Conservation (phyloP, 352 stramenopile species). For the Pythium angustatum region DNA sequence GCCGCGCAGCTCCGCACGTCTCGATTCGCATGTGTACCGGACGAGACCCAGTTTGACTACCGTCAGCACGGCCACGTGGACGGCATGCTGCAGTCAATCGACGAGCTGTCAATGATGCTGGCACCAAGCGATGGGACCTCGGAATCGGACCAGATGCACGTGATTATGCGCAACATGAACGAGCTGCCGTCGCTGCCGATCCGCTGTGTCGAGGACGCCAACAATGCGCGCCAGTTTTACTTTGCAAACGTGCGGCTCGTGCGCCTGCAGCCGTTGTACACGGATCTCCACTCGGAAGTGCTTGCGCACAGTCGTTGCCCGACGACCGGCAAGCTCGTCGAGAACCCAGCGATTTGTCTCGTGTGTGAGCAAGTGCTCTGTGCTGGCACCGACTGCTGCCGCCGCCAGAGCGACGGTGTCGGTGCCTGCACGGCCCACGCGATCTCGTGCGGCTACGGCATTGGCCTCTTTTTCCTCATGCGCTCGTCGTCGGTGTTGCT, state of each 20-base stretch:
- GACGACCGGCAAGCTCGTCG: constrained; percentile 65
- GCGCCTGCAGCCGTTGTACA: constrained; percentile 67
- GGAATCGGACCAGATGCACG: constrained; percentile 24
- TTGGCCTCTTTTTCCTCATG: constrained; percentile 85
- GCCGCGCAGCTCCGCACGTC: constrained; percentile 50
- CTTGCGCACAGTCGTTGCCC: constrained; percentile 73
- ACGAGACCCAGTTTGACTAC: constrained; percentile 54
- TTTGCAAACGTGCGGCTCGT: constrained; percentile 71
- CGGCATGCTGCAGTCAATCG: constrained; percentile 42
- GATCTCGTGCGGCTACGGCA: constrained; percentile 67
- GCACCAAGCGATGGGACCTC: constrained; percentile 11
- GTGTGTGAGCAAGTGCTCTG: constrained; percentile 78
- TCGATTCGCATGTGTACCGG: constrained; percentile 46
- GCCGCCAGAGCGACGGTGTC: constrained; percentile 62
- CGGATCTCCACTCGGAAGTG: constrained; percentile 74
- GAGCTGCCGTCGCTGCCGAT: constrained; percentile 59
- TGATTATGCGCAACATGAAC: constrained; percentile 51
- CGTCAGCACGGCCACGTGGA: constrained; percentile 55
- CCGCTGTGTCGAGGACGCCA: constrained; percentile 42
- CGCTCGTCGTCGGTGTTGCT: constrained; percentile 76
- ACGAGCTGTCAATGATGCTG: constrained; percentile 22
- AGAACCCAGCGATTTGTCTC: constrained; percentile 81
- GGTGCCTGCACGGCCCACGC: constrained; percentile 77
- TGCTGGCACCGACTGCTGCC: constrained; percentile 80
- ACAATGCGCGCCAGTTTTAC: constrained; percentile 40